Base-by-base conservation (phyloP, 305 asterid species). In the Fraxinus baroniana region DNA sequence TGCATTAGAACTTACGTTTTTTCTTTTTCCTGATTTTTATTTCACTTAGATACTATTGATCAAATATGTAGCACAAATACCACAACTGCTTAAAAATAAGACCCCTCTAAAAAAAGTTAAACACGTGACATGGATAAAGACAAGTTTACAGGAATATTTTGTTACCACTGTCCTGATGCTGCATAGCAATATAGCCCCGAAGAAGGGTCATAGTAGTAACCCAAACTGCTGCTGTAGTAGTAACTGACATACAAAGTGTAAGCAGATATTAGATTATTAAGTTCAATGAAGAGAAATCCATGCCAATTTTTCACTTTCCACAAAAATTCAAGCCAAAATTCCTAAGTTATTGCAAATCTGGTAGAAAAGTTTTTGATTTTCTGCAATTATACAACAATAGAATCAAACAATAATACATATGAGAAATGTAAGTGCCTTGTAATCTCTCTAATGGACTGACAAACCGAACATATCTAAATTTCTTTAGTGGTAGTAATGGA, bases 171-270 rank as follows among this genome's bases (percentile, higher is more conserved):
- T 77, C 98, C 98, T n/a, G 98, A 86, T 74, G 95, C 86, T 44
- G 99, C 98, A 88, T 81, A 78, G 89, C 97, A 93, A 78, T 93
- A 97, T 17, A 92, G 87, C 81, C 98, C 97, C 0, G 98, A 87
- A 74, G 97, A 89, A 33, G 99, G 94, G 85, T 97, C 99, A 24
- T 97, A 97, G 78, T 94, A 97, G 84, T 97, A 92, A 76, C 99
- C 99, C 85, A 82, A 89, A 84, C 90, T 94, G 94, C 93, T 89
- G 82, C 94, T 97, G 87, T 97, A 97, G 87, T 97, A 97, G 89
- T 94, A 96, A 77, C 98, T 95, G 97, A 49, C 78, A 66, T 84
- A 32, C 68, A 74, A 0, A 81, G 75, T 81, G 75, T 18, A 46
- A 20, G 15, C 36, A 76, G 76, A 13, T 15, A 77, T 70, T 32